Evolutionary conservation across 2,329 filamentous ascomycete species (phyloP), one percentile per base, ranked within the genome.

Genomic region (Gnomoniopsis sp.): DNA sequence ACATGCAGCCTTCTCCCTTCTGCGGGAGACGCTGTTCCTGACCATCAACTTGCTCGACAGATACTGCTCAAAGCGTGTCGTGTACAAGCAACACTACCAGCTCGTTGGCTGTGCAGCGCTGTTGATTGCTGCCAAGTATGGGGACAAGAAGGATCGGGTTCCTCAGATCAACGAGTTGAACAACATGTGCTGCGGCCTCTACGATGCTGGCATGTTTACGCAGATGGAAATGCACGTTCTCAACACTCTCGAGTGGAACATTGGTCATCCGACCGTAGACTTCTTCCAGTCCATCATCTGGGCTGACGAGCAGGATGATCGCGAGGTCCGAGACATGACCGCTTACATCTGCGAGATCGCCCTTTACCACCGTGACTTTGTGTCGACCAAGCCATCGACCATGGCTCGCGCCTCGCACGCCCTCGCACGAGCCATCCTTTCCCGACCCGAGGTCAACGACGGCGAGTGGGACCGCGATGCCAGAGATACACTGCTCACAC

Each of bases 161-260:
- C 95, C 95, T 4, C 95, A 96, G 65, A 96, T 99, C 72, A 88
- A 91, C 72, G 95, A 99, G 74, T 82, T 99, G 65, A 96, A 96
- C 83, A 96, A 93, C 66, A 98, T 99, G 95, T 99, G 95, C 83
- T 98, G 95, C 77, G 93, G 90, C 41, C 84, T 98, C 43, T 99
- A 99, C 77, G 95, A 99, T 69, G 92, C 96, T 52, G 93, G 96
- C 77, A 99, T 99, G 95, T 99, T 99, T 78, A 93, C 93, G 12
- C 95, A 99, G 76, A 99, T 99, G 95, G 95, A 99, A 79, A 98
- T 96, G 93, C 95, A 99, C 74, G 93, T 99, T 41, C 84, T 99
- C 67, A 96, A 97, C 77, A 99, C 95, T 1, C 84, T 99, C 60
- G 91, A 96, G 72, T 99, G 95, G 95, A 87, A 88, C 65, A 90